Base-by-base conservation (phyloP, 805 yeast genomes). In the Starmerella riodocensis region DNA sequence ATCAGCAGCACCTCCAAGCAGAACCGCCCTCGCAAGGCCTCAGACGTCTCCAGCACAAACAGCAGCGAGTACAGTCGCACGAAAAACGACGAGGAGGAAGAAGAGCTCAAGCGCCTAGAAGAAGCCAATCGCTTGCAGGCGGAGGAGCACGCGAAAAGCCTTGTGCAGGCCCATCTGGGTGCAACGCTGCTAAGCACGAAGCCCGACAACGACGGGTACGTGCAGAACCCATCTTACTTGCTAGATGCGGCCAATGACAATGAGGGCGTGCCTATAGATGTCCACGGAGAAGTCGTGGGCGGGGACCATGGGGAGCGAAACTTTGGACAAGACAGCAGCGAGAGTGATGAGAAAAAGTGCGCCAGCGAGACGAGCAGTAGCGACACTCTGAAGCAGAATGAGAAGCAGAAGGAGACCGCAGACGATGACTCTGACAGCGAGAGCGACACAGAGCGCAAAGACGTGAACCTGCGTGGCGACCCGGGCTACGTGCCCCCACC, bases 401-500 rank as follows among this genome's bases (percentile, higher is more conserved):
- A 32, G 29, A 36, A 40, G 14, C 36, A 18, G 19, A 36, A 32
- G 7, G 20, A 37, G 16, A 32, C 36, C 26, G 37, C 39, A 11
- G 7, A 20, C n/a, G 37, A 24, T 4, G 45, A 43, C 12, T 24
- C 36, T 2, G 49, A 35, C 4, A 19, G 34, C 13, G 52, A 47
- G 7, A 38, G 40, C 22, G 39, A 33, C 4, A 42, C 43, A n/a
- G 39, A 35, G 17, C 34, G 40, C 9, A 35, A 40, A 6, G 47
- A 42, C 14, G 42, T 36, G 18, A 69, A 24, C 19, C 22, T 43
- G 24, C 40, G 46, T 2, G 51, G 50, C n/a, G 50, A 60, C 14
- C 61, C 59, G 23, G 73, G 70, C 32, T 65, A 70, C 39, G 69
- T 74, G 2, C 70, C 77, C 0, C 73, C 78, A 6, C 80, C 79